A percentile compares a stretch with the other conserved stretches of the same genome.
phyloP scores from a whole-genome alignment of 306 rosid species.

The Canavalia ensiformis region DNA sequence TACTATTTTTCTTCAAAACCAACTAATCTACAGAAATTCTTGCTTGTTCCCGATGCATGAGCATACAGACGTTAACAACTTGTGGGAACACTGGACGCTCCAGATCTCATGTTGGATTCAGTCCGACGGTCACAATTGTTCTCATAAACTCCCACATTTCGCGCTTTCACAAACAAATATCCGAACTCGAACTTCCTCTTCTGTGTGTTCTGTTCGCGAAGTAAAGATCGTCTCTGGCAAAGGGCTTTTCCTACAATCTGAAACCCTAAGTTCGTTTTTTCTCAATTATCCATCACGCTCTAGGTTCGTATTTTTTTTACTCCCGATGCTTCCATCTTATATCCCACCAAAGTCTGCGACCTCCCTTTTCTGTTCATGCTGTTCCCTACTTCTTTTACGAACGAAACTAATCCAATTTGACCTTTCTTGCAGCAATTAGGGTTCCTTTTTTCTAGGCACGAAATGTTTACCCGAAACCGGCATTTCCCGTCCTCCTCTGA shows the following conservation, averaged over 20 bases:
- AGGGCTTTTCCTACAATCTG: slow-evolving; percentile 5
- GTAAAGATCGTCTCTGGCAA: not conserved
- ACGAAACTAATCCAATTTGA: slow-evolving; percentile 1
- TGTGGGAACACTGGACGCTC: slow-evolving; percentile 21
- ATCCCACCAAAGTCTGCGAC: not conserved
- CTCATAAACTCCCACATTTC: slow-evolving; percentile 31
- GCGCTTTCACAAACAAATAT: slow-evolving; percentile 43
- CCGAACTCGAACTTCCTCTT: slow-evolving; percentile 2
- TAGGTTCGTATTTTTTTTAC: not conserved
- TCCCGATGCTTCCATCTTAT: not conserved
- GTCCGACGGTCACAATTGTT: slow-evolving; percentile 43
- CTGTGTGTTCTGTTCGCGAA: not conserved
- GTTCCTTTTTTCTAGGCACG: not conserved
- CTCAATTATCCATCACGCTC: slow-evolving; percentile 22
- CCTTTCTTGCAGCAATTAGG: slow-evolving; percentile 49
- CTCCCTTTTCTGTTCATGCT: not conserved
- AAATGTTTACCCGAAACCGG: slow-evolving; percentile 54
- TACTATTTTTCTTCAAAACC: too few relatives aligned
- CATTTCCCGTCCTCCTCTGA: slow-evolving; percentile 41
- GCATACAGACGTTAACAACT: not conserved
- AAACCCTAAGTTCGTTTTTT: slow-evolving; percentile 38
- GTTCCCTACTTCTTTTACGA: not conserved
- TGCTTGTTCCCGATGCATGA: not conserved
- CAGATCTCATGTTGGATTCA: slow-evolving; percentile 12
- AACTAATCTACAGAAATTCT: too few relatives aligned